A percentile compares a stretch with the other conserved stretches of the same genome.
phyloP scores from a whole-genome alignment of 805 yeast genomes.

The Ogataea zsoltii region DNA sequence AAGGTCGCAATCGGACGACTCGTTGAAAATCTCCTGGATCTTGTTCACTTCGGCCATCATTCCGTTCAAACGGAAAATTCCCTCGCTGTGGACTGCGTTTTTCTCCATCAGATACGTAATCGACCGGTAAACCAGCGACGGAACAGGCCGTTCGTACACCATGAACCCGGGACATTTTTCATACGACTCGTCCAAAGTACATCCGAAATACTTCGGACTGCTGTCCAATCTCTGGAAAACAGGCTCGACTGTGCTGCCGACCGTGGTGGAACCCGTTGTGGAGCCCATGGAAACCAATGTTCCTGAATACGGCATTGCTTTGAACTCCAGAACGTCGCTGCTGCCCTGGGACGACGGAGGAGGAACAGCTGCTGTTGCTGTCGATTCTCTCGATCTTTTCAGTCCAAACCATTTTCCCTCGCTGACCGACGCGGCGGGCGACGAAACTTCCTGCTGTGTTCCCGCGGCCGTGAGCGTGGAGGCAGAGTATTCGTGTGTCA shows the following conservation, averaged over 20 bases:
- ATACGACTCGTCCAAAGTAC: conserved; percentile 54
- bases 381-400: conserved; percentile 19
- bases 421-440: conserved; percentile 16
- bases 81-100: conserved; percentile 83
- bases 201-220: conserved; percentile 55
- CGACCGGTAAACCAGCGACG: conserved; percentile 78
- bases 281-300: conserved; percentile 20
- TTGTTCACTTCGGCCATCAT: conserved; percentile 74
- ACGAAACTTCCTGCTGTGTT: conserved; percentile 8
- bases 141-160: conserved; percentile 49
- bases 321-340: conserved; percentile 32
- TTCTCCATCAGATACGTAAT: conserved; percentile 62
- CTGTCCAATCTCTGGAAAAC: conserved; percentile 25
- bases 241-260: conserved; percentile 9
- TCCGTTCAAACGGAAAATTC: conserved; percentile 88
- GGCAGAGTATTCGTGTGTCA: conserved; percentile 10
- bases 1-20: conserved; percentile 67
- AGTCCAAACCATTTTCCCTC: conserved; percentile 26
- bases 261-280: conserved; percentile 6
- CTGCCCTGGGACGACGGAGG: conserved; percentile 10
- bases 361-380: conserved; percentile 7
- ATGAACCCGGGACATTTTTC: conserved; percentile 49
- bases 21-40: conserved; percentile 69
- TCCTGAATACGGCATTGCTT: conserved; percentile 35
- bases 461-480: conserved; percentile 14